Conservation (phyloP, 768 basidiomycete genomes). For the Lactarius hatsudake region DNA sequence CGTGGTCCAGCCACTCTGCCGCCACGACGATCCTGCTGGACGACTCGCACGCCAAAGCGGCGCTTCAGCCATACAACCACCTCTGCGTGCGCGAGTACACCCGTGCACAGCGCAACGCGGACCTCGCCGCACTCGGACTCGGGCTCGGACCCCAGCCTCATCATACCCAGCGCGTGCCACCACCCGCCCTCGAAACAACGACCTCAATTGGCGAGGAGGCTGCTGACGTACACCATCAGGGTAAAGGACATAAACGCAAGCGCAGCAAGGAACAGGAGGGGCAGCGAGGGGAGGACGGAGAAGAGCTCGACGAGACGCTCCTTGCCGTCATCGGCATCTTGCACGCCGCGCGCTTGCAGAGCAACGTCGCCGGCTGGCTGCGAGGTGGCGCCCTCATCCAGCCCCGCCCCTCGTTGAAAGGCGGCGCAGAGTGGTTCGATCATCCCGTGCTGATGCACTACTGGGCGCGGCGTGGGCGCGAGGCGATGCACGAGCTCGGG, state of each 20-base stretch:
- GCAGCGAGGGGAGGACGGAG: not conserved
- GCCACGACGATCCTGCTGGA: conserved; percentile 50
- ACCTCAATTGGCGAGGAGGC: conserved; percentile 9
- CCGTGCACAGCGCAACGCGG: conserved; percentile 40
- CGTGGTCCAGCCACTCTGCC: conserved; percentile 38
- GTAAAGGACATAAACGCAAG: conserved; percentile 12
- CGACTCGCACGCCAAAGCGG: conserved; percentile 53
- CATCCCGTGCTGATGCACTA: conserved; percentile 39
- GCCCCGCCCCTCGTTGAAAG: conserved; percentile 12
- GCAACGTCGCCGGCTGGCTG: conserved; percentile 69
- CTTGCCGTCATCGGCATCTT: conserved; percentile 68
- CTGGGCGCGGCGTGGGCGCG: conserved; percentile 55
- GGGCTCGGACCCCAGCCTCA: not conserved
- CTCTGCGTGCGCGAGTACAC: conserved; percentile 72
- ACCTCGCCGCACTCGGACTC: conserved; percentile 34
- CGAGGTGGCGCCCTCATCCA: conserved; percentile 50
- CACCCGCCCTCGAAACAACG: not conserved
- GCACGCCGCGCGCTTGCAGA: conserved; percentile 54
- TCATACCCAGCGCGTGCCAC: conserved; percentile 11
- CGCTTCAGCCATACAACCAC: conserved; percentile 79
- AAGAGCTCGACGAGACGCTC: conserved; percentile 49
- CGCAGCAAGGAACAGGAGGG: not conserved
- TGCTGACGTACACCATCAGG: conserved; percentile 14
- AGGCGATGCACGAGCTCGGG: conserved; percentile 46
- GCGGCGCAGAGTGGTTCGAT: conserved; percentile 50